A percentile compares a stretch with the other conserved stretches of the same genome.
phyloP scores from a whole-genome alignment of 1,284 basidiomycete species.

The Omphalotus olearius region DNA sequence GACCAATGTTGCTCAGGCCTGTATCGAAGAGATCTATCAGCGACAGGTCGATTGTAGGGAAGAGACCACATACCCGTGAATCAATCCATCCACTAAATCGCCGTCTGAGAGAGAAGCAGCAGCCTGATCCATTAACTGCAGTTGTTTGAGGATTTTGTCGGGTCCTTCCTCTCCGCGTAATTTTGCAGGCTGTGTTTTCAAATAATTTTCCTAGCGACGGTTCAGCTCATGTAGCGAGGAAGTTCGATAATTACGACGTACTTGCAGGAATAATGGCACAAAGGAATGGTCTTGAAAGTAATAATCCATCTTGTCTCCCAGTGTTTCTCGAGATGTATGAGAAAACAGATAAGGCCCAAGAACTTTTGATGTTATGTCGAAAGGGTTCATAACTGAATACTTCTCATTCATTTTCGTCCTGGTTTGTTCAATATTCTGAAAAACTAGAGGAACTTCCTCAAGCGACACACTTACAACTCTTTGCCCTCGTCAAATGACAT shows the following conservation, averaged over 20 bases:
- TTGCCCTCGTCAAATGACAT: slow-evolving; percentile 94
- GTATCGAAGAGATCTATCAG: slow-evolving; percentile 9
- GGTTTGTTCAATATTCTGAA: slow-evolving; percentile 9
- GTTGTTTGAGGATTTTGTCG: slow-evolving; percentile 63
- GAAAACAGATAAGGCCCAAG: slow-evolving; percentile 90
- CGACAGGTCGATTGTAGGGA: too few species aligned
- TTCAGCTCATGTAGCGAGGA: slow-evolving; percentile 5
- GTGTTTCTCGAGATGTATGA: slow-evolving; percentile 71
- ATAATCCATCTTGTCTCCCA: slow-evolving; percentile 91
- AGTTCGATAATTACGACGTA: slow-evolving; percentile 24
- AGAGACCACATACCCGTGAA: slow-evolving; percentile 70
- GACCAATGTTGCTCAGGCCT: slow-evolving; percentile 96
- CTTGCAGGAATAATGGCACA: slow-evolving; percentile 93
- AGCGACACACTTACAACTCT: slow-evolving; percentile 56
- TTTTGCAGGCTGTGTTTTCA: slow-evolving; percentile 75
- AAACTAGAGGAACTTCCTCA: not conserved
- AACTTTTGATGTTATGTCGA: slow-evolving; percentile 83
- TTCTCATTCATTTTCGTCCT: slow-evolving; percentile 92
- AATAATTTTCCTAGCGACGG: slow-evolving; percentile 76
- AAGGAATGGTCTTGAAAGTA: slow-evolving; percentile 97
- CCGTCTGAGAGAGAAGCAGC: slow-evolving; percentile 92
- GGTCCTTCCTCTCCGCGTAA: slow-evolving; percentile 57
- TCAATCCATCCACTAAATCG: slow-evolving; percentile 91
- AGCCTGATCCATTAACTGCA: slow-evolving; percentile 84
- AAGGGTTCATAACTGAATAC: slow-evolving; percentile 86